Evolutionary conservation across 2,329 filamentous ascomycete genomes (phyloP), one percentile per base, ranked within the genome.

Genomic region (Ceratocystis huliohia): DNA sequence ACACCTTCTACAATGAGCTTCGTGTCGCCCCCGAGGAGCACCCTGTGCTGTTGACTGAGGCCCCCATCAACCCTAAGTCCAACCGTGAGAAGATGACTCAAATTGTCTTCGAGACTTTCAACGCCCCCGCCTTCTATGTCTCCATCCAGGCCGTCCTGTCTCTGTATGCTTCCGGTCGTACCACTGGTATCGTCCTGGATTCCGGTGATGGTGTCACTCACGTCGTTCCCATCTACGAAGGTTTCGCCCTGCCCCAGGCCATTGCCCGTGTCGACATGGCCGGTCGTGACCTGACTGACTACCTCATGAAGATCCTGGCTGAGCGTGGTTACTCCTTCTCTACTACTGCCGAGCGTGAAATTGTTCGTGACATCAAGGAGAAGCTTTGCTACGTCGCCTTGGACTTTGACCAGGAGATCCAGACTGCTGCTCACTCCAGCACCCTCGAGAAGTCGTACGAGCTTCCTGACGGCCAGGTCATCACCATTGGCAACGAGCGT

Each of bases 1-100:
- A 99, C 90, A 97, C 94, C 78, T 99, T 99, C 87, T 99, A 97
- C 90, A 99, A 99, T 84, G 94, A 99, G 86, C 86, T 99, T 77
- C 93, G 94, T 93, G 94, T 99, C 72, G 94, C 94, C 75, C 94
- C 94, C 75, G 94, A 99, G 86, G 94, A 99, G 88, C 94, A 99
- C 87, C 94, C 94, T 75, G 92, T 97, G 78, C 87, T 99, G 78
- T 86, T 99, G 80, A 99, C 94, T 74, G 94, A 99, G 85, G 94
- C 94, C 75, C 94, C 94, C 74, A 97, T 99, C 88, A 99, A 99
- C 88, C 94, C 94, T 80, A 97, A 97, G 87, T 96, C 90, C 84
- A 99, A 99, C 87, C 90, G 94, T 88, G 94, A 99, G 87, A 99
- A 99, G 91, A 99, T 99, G 94, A 97, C 94, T 74, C 94, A 99